Evolutionary conservation across 768 basidiomycete genomes (phyloP).

Genomic region (Trametes maxima): DNA sequence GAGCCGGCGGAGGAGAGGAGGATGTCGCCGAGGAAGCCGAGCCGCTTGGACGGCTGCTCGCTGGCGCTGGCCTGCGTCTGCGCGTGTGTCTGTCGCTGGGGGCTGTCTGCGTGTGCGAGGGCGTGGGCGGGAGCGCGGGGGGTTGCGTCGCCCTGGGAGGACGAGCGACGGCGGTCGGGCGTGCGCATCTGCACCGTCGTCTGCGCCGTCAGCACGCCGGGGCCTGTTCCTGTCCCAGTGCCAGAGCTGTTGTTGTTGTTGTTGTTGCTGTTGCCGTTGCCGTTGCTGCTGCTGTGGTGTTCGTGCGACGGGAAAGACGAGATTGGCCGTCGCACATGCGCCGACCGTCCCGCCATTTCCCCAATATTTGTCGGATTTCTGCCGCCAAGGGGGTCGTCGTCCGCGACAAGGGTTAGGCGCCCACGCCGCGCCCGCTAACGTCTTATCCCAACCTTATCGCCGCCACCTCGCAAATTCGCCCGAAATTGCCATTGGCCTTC

Average conservation of each 20-base stretch:
- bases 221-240: background rate
- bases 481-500: too few species aligned
- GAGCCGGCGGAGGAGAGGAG: conserved; percentile 7
- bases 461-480: too few species aligned
- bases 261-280: too few species aligned
- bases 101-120: conserved; percentile 5
- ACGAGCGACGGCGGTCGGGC: conserved; percentile 18
- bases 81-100: background rate
- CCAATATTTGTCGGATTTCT: background rate
- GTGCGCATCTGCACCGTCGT: background rate
- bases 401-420: too few species aligned
- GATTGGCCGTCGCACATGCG: conserved; percentile 6
- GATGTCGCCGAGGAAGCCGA: conserved; percentile 26
- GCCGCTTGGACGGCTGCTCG: conserved; percentile 18
- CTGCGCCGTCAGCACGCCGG: too few species aligned
- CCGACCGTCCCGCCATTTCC: conserved; percentile 13
- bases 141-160: conserved; percentile 23
- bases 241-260: background rate
- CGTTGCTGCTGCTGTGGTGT: background rate
- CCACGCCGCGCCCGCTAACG: too few species aligned
- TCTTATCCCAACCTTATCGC: too few species aligned
- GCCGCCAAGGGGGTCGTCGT: too few species aligned
- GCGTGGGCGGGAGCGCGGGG: conserved; percentile 8
- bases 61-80: background rate
- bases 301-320: background rate